Base-by-base conservation (phyloP, 2,329 filamentous ascomycete species). In the Sphaerulina populicola region DNA sequence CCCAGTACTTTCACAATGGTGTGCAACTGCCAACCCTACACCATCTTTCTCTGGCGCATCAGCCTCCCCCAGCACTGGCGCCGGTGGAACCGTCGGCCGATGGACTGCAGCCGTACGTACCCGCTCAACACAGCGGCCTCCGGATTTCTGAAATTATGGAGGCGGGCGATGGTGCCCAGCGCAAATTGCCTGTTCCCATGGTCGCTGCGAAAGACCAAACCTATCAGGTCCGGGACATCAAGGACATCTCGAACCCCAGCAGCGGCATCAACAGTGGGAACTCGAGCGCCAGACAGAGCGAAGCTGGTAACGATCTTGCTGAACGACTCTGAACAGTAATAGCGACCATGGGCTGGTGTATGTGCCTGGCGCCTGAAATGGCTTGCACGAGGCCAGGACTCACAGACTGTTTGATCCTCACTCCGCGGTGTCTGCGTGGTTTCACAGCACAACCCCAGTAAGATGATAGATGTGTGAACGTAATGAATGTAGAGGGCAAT, bases 131-230 rank as follows among this genome's bases (percentile, higher is more conserved):
- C 31, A 79, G 76, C 50, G 89, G 89, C 37, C 80, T 94, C 52
- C 86, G 88, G 36, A 83, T 97, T 62, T 86, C 83, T 53, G 91
- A 97, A 68, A 97, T 97, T 64, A 93, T 97, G 74, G 88, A 85
- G 65, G 84, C 85, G 60, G 80, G 88, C 1, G 90, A 96, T 57
- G 88, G 88, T 35, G 85, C 86, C 21, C 87, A 93, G 71, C 77
- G 91, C 62, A 97, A 97, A 70, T 76, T 97, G 14, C 91, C 91
- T 0, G 86, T 95, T 12, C 89, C 89, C 5, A 87, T 91, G 70
- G 80, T 90, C n/a, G 88, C 88, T 49, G 52, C 58, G 11, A 66
- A 67, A 44, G 59, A 63, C 43, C 56, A 55, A 41, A 63, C 51
- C 15, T 64, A 64, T 49, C 61, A 65, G 69, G 85, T 94, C 39